These are phyloP conservation scores for Schizonepeta tenuifolia DNA, from an alignment of 257 asterid genomes.

Conservation along the genomic window DNA sequence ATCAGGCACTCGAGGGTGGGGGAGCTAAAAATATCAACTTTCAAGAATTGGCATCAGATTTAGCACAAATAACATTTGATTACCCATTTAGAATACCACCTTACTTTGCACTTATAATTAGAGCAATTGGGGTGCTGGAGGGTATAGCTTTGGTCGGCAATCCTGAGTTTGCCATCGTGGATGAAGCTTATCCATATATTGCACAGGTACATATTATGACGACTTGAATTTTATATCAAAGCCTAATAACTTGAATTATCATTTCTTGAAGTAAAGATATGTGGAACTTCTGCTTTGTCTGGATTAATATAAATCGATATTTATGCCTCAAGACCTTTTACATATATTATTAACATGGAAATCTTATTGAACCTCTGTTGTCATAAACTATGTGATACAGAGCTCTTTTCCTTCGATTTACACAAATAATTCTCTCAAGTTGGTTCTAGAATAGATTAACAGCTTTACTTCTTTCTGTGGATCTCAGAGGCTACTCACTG, in stretches of 20 bases:
- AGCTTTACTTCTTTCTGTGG: constrained; percentile 20
- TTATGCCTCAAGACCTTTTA: background rate
- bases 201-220: constrained; percentile 73
- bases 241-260: background rate
- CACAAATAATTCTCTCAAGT: constrained; percentile 13
- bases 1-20: constrained; percentile 99
- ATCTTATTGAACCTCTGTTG: constrained; percentile 10
- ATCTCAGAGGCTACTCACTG: constrained; percentile 88
- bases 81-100: constrained; percentile 98
- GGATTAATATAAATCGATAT: background rate
- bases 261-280: background rate
- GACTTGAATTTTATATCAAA: background rate
- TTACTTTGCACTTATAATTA: constrained; percentile 93
- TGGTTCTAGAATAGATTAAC: constrained; percentile 15
- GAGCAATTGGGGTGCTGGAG: constrained; percentile 99
- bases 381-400: background rate
- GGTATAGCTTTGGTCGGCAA: constrained; percentile 99
- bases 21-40: constrained; percentile 96
- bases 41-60: constrained; percentile 96
- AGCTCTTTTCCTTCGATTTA: constrained; percentile 19
- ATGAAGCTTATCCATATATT: constrained; percentile 98
- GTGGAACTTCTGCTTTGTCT: background rate
- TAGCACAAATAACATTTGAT: constrained; percentile 98
- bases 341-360: background rate
- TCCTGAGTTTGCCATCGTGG: constrained; percentile 98